These are phyloP conservation scores for Diplodia intermedia DNA, from an alignment of 2,329 filamentous ascomycete species.

Conservation along the genomic window DNA sequence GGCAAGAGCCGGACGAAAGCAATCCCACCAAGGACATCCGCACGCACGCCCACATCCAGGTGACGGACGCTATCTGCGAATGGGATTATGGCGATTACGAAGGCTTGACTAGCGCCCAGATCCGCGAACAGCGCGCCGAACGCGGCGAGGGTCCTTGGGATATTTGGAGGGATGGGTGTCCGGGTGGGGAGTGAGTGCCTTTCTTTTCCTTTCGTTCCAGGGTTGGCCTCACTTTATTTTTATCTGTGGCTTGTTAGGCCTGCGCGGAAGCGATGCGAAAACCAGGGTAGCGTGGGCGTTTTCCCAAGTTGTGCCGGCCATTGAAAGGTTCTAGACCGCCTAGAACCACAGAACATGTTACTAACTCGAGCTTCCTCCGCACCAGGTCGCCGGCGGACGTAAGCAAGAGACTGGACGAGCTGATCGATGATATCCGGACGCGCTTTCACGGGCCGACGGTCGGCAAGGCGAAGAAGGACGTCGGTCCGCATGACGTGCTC, in stretches of 20 bases:
- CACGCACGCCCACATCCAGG: conserved; percentile 50
- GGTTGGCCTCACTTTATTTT: background rate
- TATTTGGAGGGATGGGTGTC: conserved; percentile 86
- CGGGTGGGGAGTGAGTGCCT: conserved; percentile 71
- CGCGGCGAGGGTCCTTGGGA: conserved; percentile 69
- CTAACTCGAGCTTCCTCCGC: background rate
- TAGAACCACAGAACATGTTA: conserved; percentile 60
- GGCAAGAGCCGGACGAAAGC: conserved; percentile 51
- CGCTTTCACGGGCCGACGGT: conserved; percentile 51
- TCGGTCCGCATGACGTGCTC: conserved; percentile 68
- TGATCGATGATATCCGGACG: conserved; percentile 78
- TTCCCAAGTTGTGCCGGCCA: background rate
- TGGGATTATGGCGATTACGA: conserved; percentile 72
- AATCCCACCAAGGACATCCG: conserved; percentile 37
- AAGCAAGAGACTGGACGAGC: conserved; percentile 71
- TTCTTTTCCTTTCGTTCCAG: background rate
- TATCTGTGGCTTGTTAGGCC: background rate
- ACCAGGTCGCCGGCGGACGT: conserved; percentile 67
- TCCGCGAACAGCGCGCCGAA: conserved; percentile 52
- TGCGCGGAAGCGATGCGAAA: background rate
- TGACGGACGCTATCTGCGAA: conserved; percentile 62
- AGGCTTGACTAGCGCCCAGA: conserved; percentile 61
- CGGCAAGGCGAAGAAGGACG: conserved; percentile 51
- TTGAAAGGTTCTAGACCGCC: background rate
- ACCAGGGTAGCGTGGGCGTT: too few relatives aligned